These are phyloP conservation scores for Cystobasidiaceae sp. DNA, from an alignment of 1,284 basidiomycete genomes.

Conservation along the genomic window DNA sequence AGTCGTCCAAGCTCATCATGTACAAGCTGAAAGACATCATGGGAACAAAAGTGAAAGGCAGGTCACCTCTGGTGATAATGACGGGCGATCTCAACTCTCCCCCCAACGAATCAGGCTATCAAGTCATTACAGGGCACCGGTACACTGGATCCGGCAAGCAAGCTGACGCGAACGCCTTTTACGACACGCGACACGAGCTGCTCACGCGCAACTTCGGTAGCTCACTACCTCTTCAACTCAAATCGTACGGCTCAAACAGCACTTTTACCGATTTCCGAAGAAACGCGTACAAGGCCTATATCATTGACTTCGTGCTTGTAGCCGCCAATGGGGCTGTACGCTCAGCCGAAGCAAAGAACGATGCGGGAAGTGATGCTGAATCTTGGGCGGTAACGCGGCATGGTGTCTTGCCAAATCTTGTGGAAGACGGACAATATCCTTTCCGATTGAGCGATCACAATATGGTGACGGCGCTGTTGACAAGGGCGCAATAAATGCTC, in stretches of 20 bases:
- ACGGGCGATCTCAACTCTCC: conserved; percentile 41
- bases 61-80: conserved; percentile 32
- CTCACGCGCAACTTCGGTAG: background rate
- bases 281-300: conserved; percentile 16
- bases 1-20: conserved; percentile 36
- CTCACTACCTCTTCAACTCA: conserved; percentile 11
- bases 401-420: conserved; percentile 38
- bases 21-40: conserved; percentile 1
- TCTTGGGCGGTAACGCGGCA: conserved; percentile 34
- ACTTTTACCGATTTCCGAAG: conserved; percentile 41
- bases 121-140: conserved; percentile 33
- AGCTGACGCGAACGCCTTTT: conserved; percentile 4
- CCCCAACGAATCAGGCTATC: conserved; percentile 36
- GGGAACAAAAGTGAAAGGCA: background rate
- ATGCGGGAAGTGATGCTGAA: background rate
- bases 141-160: background rate
- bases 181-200: background rate
- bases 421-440: conserved; percentile 32
- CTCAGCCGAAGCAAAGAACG: background rate
- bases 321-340: conserved; percentile 29
- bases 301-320: conserved; percentile 39
- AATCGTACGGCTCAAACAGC: conserved; percentile 33
- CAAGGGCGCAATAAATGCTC: background rate
- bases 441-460: conserved; percentile 35
- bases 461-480: conserved; percentile 31